A percentile compares a stretch with the other conserved stretches of the same genome.
Evolutionary conservation across 2,329 filamentous ascomycete genomes (phyloP).

Genomic region (Thelonectria rubi): DNA sequence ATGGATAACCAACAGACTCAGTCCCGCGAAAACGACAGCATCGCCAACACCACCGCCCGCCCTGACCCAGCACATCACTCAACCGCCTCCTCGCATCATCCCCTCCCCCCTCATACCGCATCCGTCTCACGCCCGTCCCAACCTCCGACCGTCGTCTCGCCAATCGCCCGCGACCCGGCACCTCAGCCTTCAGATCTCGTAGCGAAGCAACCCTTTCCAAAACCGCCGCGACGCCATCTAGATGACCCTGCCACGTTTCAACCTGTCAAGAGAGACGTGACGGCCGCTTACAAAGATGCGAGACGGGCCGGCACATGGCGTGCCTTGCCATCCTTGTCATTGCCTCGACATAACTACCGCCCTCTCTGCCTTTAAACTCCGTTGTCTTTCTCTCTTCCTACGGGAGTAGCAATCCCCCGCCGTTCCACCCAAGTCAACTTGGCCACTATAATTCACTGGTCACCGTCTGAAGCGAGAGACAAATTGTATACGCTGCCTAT

Average conservation of each 20-base stretch:
- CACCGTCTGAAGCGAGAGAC: slow-evolving; percentile 34
- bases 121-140: slow-evolving; percentile 13
- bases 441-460: too few species aligned
- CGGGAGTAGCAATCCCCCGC: too few species aligned
- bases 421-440: not conserved
- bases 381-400: too few species aligned
- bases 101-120: not conserved
- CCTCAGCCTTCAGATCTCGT: not conserved
- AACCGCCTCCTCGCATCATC: not conserved
- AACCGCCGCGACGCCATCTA: not conserved
- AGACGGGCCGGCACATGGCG: too few species aligned
- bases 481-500: slow-evolving; percentile 46
- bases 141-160: slow-evolving; percentile 15
- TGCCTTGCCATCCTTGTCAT: too few species aligned
- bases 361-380: too few species aligned
- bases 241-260: slow-evolving; percentile 7
- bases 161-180: slow-evolving; percentile 19
- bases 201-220: not conserved
- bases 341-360: too few species aligned
- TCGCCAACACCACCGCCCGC: too few species aligned
- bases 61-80: not conserved
- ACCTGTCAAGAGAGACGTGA: too few species aligned
- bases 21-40: too few species aligned
- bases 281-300: too few species aligned
- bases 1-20: too few species aligned